Base-by-base conservation (phyloP, 495 filamentous ascomycete genomes). In the Hypoxylon subgilvum region DNA sequence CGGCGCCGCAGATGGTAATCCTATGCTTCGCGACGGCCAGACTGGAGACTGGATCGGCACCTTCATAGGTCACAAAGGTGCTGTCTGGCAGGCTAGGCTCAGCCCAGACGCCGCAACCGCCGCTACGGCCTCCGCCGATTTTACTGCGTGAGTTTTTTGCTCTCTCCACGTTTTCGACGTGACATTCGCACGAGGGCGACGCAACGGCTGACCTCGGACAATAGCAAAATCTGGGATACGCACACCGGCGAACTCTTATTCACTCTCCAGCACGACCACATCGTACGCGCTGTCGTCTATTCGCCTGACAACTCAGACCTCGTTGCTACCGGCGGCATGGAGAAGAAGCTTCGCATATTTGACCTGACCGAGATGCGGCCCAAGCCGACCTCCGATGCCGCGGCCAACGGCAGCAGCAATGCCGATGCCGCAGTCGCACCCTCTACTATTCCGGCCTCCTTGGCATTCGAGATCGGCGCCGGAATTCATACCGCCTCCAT, bases 1-100 rank as follows among this genome's bases (percentile, higher is more conserved):
- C 13, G 19, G n/a, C 6, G 4, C 57, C 16, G 13, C 67, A 92
- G 94, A 98, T 74, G 91, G 91, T 65, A 97, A 97, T 71, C 94
- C 94, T 27, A 97, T 97, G 93, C 89, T 98, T 64, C 88, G 94
- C 49, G 90, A 98, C 79, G 94, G 94, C 46, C 84, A 96, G 47
- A 97, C 94, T 12, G 94, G 94, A 48, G 94, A 98, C 72, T 98
- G 91, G 94, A 97, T 98, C 58, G 94, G 94, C 28, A 98, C 95
- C 30, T 97, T 97, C 67, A 85, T 98, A 46, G 93, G 94, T 36
- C 94, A 98, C 76, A 97, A 98, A 77, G 94, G 94, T 55, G 94
- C 94, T 13, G 92, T 96, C 43, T 98, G 92, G 90, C 91, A 96
- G 78, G 88, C 91, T 19, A 84, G 93, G 47, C 82, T 97, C 8